Evolutionary conservation across 371 early-diverging fungal species (phyloP), one percentile per base, ranked within the genome.

Genomic region (Thermomucor indicae-seudaticae): DNA sequence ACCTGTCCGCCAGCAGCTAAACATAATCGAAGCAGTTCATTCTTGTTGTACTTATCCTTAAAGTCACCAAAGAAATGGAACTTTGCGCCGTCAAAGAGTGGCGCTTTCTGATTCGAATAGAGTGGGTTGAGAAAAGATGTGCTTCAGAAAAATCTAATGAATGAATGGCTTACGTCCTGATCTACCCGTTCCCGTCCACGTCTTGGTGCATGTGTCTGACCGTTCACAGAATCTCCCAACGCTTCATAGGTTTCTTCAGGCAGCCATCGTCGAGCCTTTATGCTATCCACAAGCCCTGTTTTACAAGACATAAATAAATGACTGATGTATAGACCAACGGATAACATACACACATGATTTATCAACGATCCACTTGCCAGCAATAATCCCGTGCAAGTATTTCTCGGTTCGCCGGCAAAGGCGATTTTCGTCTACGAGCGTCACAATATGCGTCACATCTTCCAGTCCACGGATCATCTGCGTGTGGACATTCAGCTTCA

Each of bases 311-410:
- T 14, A 27, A 16, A 30, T 39, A 34, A 17, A 12, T 23, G 10
- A 35, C 23, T 34, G 2, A 37, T 45, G 2, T 5, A 45, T 2
- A 29, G 10, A 45, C n/a, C 11, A 4, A 24, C 25, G 0, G 23
- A 32, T 47, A 22, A 34, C 11, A 34, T 12, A 49, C 62, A 53
- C 67, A 65, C 75, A 74, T 25, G 46, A n/a, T 0, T 38, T 47
- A 17, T 63, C 54, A 0, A 74, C 64, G 16, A 74, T 55, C 75
- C 75, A 74, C 47, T 60, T 66, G 3, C 75, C 75, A 19, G 39
- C 42, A 7, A 74, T 25, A 2, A 70, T 47, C 4, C 66, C 65
- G 17, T 55, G 56, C 0, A 70, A 40, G 42, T 74, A 74, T 39
- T 74, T 74, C 8, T 66, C 48, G 11, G 75, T 70, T 24, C 75